Conservation (phyloP, 805 yeast species). For the Candida suzukii region DNA sequence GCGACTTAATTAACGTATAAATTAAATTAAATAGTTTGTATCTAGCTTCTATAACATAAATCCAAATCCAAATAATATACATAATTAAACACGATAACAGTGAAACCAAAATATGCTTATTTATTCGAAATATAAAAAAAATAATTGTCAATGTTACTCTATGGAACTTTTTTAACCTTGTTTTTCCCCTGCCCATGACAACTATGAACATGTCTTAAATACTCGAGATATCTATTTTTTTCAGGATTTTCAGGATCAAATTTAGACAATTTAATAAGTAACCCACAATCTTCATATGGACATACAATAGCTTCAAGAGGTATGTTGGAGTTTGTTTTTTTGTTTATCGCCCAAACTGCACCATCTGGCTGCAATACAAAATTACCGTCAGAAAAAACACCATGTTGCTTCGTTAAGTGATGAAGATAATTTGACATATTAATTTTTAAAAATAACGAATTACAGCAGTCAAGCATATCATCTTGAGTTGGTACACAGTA, state of each 20-base stretch:
- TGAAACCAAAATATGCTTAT: too few relatives aligned
- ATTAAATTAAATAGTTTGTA: too few relatives aligned
- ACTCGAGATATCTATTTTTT: slow-evolving; percentile 19
- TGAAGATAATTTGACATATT: slow-evolving; percentile 25
- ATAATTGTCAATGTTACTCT: too few relatives aligned
- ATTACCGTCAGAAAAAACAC: slow-evolving; percentile 23
- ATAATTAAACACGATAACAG: too few relatives aligned
- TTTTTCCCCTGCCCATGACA: slow-evolving; percentile 1
- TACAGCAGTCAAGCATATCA: slow-evolving; percentile 9
- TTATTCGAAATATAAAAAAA: too few relatives aligned
- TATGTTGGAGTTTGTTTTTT: not conserved
- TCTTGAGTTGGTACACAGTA: slow-evolving; percentile 16
- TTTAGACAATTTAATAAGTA: slow-evolving; percentile 14
- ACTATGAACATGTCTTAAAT: slow-evolving; percentile 18
- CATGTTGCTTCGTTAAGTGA: slow-evolving; percentile 26
- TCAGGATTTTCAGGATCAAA: slow-evolving; percentile 9
- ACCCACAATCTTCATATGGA: slow-evolving; percentile 14
- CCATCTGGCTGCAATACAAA: slow-evolving; percentile 17
- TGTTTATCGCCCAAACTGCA: slow-evolving; percentile 13
- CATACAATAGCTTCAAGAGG: slow-evolving; percentile 17
- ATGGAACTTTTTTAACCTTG: too few relatives aligned
- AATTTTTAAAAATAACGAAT: slow-evolving; percentile 17
- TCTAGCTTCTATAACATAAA: too few relatives aligned
- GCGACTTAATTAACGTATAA: not conserved
- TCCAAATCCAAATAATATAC: too few relatives aligned